Conservation (phyloP, 768 basidiomycete species). For the Kwoniella sp. region DNA sequence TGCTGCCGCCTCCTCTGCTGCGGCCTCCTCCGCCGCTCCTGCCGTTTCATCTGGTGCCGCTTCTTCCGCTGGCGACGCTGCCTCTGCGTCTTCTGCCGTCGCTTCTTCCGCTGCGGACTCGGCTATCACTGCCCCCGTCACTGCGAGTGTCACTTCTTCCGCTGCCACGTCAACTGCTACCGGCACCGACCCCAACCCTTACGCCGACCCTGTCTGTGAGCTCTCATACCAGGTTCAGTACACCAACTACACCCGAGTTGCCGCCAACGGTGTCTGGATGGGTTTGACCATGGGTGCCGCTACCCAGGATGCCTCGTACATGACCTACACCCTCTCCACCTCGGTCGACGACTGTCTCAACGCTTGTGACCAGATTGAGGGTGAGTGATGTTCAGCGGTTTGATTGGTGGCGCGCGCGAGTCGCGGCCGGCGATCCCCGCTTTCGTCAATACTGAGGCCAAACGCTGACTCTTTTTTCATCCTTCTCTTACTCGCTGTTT, state of each 20-base stretch:
- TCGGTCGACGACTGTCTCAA: conserved; percentile 36
- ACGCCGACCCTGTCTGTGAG: conserved; percentile 29
- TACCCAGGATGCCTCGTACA: conserved; percentile 39
- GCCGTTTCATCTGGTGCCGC: conserved; percentile 17
- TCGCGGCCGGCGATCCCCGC: too few relatives aligned
- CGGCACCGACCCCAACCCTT: conserved; percentile 16
- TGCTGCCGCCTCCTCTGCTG: conserved; percentile 11
- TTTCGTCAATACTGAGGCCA: too few relatives aligned
- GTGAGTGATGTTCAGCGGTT: conserved; percentile 9
- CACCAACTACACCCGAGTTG: conserved; percentile 37
- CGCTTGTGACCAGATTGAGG: conserved; percentile 37
- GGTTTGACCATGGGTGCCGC: conserved; percentile 41
- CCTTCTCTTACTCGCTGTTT: background rate
- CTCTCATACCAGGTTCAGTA: conserved; percentile 32
- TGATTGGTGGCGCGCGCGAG: background rate
- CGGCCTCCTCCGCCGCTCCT: conserved; percentile 5
- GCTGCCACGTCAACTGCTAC: background rate
- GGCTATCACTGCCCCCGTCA: conserved; percentile 14
- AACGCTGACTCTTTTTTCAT: background rate
- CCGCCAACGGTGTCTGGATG: conserved; percentile 36
- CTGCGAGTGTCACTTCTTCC: conserved; percentile 7
- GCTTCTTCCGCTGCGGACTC: conserved; percentile 19
- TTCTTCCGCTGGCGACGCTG: conserved; percentile 10
- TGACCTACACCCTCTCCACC: conserved; percentile 45
- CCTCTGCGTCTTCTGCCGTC: too few relatives aligned